Base-by-base conservation (phyloP, 768 basidiomycete species). In the Boletus tomentosulus region DNA sequence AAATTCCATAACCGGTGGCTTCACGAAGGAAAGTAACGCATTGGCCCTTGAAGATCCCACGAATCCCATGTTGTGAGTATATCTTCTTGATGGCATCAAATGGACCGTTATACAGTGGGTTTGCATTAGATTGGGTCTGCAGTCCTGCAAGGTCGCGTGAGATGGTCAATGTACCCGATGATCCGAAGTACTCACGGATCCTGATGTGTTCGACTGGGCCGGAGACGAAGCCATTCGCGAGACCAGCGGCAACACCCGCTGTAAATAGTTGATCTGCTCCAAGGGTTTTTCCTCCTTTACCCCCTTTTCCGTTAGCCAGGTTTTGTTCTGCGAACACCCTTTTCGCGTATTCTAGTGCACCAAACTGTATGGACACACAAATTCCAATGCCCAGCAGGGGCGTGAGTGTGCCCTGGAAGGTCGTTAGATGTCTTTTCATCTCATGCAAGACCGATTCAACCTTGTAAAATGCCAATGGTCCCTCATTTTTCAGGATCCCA, bases 151-250 rank as follows among this genome's bases (percentile, higher is more conserved):
- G 10, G 45, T 58, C 12, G 35, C 16, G 46, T 63, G 38, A 62
- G 50, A 47, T 27, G 4, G 15, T 28, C 25, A 19, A 22, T 24
- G 10, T 16, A 33, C 12, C 0, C 22, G 44, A 45, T 55, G 51
- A 43, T 46, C 35, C 24, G 22, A 48, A 55, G 33, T 30, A 49
- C 60, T 39, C 52, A 67, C 64, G 65, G 43, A 98, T 98, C 74
- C 95, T 90, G 67, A 98, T 94, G 66, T 98, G 95, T 70, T 98
- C 95, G 16, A 98, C 95, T 6, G 95, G 96, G 1, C 94, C 93
- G 1, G 94, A 95, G 35, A 97, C 93, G 54, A 96, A 77, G 28
- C 92, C 87, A 65, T 98, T 98, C 10, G 91, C 85, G 27, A 97
- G 71, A 27, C 96, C 96, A 24, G 95, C 96, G 35, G 84, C 73